Conservation (phyloP, 176 grass and related monocot genomes). For the Thinopyrum elongatum region DNA sequence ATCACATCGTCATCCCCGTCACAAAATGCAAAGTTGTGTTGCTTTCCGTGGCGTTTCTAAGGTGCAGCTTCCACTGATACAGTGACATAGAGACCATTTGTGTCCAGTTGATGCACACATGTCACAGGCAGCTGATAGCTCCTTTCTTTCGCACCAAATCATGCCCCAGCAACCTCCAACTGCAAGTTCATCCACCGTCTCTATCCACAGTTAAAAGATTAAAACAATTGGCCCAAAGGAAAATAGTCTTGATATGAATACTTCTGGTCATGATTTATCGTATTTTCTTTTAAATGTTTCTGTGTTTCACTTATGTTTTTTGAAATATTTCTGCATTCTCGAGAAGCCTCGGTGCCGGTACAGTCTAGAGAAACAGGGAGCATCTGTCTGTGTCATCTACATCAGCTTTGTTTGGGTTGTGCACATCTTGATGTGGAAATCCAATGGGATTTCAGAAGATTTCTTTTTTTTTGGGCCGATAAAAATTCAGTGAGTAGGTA, state of each 20-base stretch:
- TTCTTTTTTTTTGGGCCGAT: background rate
- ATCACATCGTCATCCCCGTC: background rate
- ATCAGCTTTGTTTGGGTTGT: constrained; percentile 6
- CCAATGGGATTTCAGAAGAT: background rate
- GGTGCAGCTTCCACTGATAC: background rate
- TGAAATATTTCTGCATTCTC: background rate
- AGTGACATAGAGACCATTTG: background rate
- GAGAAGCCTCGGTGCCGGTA: background rate
- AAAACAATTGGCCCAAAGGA: background rate
- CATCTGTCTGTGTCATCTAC: background rate
- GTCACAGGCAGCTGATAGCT: background rate
- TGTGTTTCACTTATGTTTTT: background rate
- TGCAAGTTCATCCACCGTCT: background rate
- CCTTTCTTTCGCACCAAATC: constrained; percentile 6
- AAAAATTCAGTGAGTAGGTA: background rate
- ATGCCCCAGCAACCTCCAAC: background rate
- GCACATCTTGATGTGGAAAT: background rate
- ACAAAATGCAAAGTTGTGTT: background rate
- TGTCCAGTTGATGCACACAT: background rate
- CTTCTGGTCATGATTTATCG: background rate
- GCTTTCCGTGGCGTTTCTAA: background rate
- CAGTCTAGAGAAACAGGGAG: background rate
- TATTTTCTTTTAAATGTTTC: background rate
- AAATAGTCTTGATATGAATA: background rate
- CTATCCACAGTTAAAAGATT: background rate